Base-by-base conservation (phyloP, 1,139 yeast genomes). In the Hansenula lynferdii region DNA sequence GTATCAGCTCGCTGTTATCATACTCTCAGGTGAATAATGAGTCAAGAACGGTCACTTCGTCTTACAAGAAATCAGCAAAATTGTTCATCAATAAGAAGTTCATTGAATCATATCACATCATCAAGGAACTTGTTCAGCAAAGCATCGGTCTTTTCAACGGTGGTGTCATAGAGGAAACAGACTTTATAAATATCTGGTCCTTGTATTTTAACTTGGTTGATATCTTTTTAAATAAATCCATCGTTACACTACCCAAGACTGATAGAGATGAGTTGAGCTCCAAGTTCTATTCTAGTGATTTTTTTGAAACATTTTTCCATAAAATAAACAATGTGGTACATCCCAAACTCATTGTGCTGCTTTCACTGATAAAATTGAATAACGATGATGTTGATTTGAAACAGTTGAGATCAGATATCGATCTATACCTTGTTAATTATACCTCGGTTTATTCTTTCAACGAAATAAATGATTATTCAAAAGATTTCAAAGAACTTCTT, bases 151-250 rank as follows among this genome's bases (percentile, higher is more conserved):
- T 48, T 8, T 42, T 34, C 8, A 41, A 44, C 10, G 36, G 39
- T 9, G 40, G 36, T 5, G 31, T 34, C 28, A 41, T 51, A 21
- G 44, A 41, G 6, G 37, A 40, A 5, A 41, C 37, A 11, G 20
- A 47, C 5, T 47, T 49, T 15, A 34, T 42, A 8, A 50, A 43
- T 25, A 30, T 47, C 11, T 53, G 57, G 57, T 38, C 49, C 5
- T 34, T 53, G n/a, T 51, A 50, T 34, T 45, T 53, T 39, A 51
- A 50, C 30, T 30, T 53, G 23, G 39, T 53, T 16, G 55, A 53
- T 39, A 42, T 50, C 5, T 32, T 50, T 12, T 14, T 49, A 9
- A 50, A 47, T 35, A 48, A 47, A 18, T 19, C 24, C 1, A 31
- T 29, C 10, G 36, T 34, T 1, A 22, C 37, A 8, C 34, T 28